Evolutionary conservation across 176 grass and related monocot genomes (phyloP).

Genomic region (Raddia guianensis): DNA sequence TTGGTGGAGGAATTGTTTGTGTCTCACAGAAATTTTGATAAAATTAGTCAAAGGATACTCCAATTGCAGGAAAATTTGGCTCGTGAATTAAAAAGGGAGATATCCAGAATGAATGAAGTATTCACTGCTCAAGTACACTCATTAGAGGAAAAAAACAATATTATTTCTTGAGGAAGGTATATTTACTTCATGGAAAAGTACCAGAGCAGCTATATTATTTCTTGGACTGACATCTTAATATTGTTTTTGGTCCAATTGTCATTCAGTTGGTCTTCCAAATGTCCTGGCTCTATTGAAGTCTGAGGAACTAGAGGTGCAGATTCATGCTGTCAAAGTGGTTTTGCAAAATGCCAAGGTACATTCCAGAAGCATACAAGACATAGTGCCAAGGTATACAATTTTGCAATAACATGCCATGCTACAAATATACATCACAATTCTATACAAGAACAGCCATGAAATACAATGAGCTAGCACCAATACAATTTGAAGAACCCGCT

Average conservation of each 20-base stretch:
- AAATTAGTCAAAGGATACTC: conserved; percentile 33
- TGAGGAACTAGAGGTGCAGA: conserved; percentile 84
- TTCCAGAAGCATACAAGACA: too few relatives aligned
- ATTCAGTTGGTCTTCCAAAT: conserved; percentile 74
- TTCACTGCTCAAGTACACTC: conserved; percentile 56
- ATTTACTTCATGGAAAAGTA: conserved; percentile 32
- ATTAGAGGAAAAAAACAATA: conserved; percentile 57
- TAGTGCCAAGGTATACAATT: too few relatives aligned
- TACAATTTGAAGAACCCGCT: too few relatives aligned
- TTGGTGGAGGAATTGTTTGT: conserved; percentile 7
- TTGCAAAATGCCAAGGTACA: too few relatives aligned
- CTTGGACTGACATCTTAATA: conserved; percentile 14
- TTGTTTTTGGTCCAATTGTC: conserved; percentile 34
- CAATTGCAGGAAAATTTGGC: conserved; percentile 61
- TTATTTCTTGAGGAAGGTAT: conserved; percentile 91
- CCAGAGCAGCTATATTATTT: neutral
- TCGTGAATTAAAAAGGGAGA: conserved; percentile 55
- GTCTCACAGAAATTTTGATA: neutral
- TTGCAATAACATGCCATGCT: too few relatives aligned
- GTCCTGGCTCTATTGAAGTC: conserved; percentile 87
- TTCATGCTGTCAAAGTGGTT: conserved; percentile 77
- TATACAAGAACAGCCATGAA: too few relatives aligned
- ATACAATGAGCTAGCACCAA: too few relatives aligned
- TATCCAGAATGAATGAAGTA: conserved; percentile 56
- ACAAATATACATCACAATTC: too few relatives aligned